phyloP scores from a whole-genome alignment of 1,139 yeast genomes.

The Nakaseomyces nivariensis region DNA sequence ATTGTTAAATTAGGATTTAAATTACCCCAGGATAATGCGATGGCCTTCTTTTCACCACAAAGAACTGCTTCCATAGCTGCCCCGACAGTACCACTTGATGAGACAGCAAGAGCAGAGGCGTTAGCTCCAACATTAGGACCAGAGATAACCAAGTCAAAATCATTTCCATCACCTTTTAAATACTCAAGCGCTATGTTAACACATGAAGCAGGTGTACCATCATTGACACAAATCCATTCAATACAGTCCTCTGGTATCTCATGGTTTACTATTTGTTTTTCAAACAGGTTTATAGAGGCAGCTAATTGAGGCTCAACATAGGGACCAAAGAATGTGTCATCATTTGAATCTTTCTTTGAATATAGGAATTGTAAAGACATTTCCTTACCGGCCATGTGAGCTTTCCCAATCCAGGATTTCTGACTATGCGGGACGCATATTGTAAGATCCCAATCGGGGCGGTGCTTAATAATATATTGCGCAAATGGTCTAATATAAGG shows the following conservation, averaged over 20 bases:
- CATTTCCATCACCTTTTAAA: constrained; percentile 44
- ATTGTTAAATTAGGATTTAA: constrained; percentile 41
- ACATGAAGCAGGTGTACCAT: constrained; percentile 95
- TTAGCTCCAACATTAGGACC: constrained; percentile 97
- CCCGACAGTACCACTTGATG: constrained; percentile 92
- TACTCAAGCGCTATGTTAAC: constrained; percentile 84
- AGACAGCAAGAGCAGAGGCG: constrained; percentile 74
- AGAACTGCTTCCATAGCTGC: constrained; percentile 94
- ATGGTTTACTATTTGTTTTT: constrained; percentile 5
- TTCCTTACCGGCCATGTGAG: constrained; percentile 82
- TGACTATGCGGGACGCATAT: constrained; percentile 74
- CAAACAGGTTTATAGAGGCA: not conserved
- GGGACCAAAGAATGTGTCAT: constrained; percentile 61
- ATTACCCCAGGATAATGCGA: constrained; percentile 81
- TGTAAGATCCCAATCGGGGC: constrained; percentile 76
- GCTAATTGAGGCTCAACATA: constrained; percentile 39
- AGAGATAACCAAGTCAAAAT: constrained; percentile 75
- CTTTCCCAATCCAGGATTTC: constrained; percentile 95
- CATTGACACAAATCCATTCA: constrained; percentile 77
- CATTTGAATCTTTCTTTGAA: constrained; percentile 36
- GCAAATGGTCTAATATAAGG: constrained; percentile 81
- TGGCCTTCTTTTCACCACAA: constrained; percentile 53
- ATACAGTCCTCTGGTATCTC: constrained; percentile 35
- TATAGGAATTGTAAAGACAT: constrained; percentile 60
- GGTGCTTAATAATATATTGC: constrained; percentile 49